phyloP scores from a whole-genome alignment of 805 yeast species.

The Myxozyma neglecta region DNA sequence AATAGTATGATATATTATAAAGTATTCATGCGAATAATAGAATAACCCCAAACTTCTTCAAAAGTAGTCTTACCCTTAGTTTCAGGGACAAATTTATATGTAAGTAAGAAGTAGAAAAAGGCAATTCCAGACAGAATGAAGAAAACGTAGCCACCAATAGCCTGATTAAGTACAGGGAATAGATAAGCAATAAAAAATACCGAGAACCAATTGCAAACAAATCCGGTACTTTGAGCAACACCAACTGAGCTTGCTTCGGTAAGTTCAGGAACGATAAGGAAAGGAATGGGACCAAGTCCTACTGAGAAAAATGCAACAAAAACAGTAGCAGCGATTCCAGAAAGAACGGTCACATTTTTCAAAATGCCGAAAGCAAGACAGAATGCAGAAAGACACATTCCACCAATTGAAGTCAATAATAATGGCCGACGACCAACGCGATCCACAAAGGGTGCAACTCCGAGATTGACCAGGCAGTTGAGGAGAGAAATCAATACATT shows the following conservation, averaged over 20 bases:
- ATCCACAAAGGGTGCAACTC: constrained; percentile 76
- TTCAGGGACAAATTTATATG: constrained; percentile 61
- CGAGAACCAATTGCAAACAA: constrained; percentile 86
- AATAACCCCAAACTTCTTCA: constrained; percentile 64
- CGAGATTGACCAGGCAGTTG: constrained; percentile 71
- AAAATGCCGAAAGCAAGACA: constrained; percentile 68
- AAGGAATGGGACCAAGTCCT: constrained; percentile 96
- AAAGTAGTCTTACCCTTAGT: constrained; percentile 66
- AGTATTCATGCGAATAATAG: background rate
- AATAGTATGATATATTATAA: background rate
- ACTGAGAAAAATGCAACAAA: constrained; percentile 86
- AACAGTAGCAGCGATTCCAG: constrained; percentile 63
- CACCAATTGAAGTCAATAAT: constrained; percentile 59
- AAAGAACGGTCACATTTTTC: constrained; percentile 46
- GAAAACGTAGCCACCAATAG: constrained; percentile 78
- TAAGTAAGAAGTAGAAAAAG: constrained; percentile 51
- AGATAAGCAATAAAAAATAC: constrained; percentile 72
- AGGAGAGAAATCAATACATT: constrained; percentile 75
- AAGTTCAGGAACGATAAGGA: constrained; percentile 82
- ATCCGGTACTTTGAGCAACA: constrained; percentile 90
- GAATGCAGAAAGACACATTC: constrained; percentile 67
- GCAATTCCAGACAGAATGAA: constrained; percentile 57
- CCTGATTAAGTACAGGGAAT: constrained; percentile 69
- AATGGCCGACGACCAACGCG: constrained; percentile 71
- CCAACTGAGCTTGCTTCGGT: constrained; percentile 78